Evolutionary conservation across 306 rosid genomes (phyloP), one percentile per base, ranked within the genome.

Genomic region (Acacia acuminata): DNA sequence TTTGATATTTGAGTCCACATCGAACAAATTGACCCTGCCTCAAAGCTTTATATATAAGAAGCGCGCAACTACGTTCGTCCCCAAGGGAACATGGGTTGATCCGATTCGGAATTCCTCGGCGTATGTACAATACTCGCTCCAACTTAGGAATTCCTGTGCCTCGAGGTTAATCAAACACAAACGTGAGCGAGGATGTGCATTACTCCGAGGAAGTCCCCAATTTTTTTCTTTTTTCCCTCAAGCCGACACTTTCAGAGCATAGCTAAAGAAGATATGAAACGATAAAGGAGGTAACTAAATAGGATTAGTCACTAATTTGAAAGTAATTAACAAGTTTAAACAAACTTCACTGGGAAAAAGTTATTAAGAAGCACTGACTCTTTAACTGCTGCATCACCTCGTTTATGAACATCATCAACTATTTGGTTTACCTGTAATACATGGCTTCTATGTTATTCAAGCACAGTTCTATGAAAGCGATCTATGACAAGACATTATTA

Each of bases 381-480:
- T 86, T 86, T 92, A 75, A 95, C 92, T 3, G 99, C 97, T 65
- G 85, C 89, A 83, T 95, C 98, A 4, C 98, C 99, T 88, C 94
- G 84, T 70, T 82, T 82, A 14, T 90, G 90, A 84, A 95, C 95
- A 78, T 93, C 94, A 71, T 95, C 93, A 45, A 93, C 99, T 84
- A 95, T 95, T 47, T 98, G 99, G 82, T 93, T 92, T 82, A 95
- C 99, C 99, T 92, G 86, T 65, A 87, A 76, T 44, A 60, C 4
- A 58, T 48, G 1, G 27, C 65, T 74, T 77, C 53, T 76, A 67
- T 9, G 34, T 17, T 20, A 61, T 40, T 58, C 25, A 58, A 75
- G 22, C 8, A 75, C 36, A 12, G 34, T 74, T 53, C 66, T 19
- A 76, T 53, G n/a, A 40, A 68, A 73, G 71, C 1, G 1, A 61